Conservation (phyloP, 2,329 filamentous ascomycete genomes). For the Fusarium paranaense region DNA sequence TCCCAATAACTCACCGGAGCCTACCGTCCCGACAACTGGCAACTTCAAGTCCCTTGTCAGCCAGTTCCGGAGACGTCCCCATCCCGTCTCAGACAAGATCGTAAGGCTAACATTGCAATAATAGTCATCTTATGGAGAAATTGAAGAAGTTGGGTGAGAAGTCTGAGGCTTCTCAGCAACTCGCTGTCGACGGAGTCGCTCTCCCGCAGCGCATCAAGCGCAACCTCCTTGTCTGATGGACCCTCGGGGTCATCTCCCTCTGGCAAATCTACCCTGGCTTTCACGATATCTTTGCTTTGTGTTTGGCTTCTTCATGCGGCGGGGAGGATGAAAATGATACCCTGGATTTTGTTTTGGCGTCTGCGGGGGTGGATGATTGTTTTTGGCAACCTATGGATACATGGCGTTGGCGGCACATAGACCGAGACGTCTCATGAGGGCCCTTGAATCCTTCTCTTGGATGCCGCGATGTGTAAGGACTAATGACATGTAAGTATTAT, state of each 20-base stretch:
- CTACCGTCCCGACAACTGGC: conserved; percentile 30
- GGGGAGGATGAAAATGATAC: conserved; percentile 28
- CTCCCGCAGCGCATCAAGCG: conserved; percentile 60
- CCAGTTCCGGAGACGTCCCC: conserved; percentile 44
- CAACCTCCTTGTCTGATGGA: conserved; percentile 43
- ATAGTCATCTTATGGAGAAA: conserved; percentile 67
- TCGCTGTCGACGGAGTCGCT: conserved; percentile 47
- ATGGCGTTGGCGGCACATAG: neutral
- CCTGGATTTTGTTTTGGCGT: conserved; percentile 32
- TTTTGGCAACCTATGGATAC: neutral
- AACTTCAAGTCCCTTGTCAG: conserved; percentile 41
- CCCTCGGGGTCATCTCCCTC: neutral
- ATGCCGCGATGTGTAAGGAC: neutral
- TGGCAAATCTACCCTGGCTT: neutral
- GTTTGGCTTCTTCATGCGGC: conserved; percentile 1
- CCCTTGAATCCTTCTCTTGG: neutral
- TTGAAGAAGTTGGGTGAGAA: conserved; percentile 60
- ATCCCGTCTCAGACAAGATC: conserved; percentile 44
- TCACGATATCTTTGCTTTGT: neutral
- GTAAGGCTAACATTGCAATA: conserved; percentile 46
- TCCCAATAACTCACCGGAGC: conserved; percentile 15
- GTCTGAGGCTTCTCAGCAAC: conserved; percentile 47
- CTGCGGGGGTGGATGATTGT: conserved; percentile 1
- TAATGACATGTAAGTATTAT: neutral
- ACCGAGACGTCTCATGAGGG: neutral